phyloP scores from a whole-genome alignment of 163 green algal species.

The Scenedesmus sp. region DNA sequence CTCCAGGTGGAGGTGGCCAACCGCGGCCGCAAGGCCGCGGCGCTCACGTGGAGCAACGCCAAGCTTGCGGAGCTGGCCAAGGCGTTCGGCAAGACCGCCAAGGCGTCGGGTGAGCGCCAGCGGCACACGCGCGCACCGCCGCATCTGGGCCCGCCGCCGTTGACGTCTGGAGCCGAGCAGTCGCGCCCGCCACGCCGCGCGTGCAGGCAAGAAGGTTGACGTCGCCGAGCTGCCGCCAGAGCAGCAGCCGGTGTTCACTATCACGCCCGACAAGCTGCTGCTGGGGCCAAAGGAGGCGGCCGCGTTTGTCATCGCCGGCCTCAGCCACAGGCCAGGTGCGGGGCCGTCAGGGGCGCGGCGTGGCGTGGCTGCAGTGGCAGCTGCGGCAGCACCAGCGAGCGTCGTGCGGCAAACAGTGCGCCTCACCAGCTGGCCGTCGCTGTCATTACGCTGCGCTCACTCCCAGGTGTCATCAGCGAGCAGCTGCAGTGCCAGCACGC shows the following conservation, averaged over 20 bases:
- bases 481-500: slow-evolving; percentile 44
- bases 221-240: slow-evolving; percentile 52
- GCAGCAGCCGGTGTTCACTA: slow-evolving; percentile 65
- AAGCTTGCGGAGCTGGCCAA: slow-evolving; percentile 52
- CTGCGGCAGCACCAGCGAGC: neutral
- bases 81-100: slow-evolving; percentile 49
- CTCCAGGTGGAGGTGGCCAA: slow-evolving; percentile 71
- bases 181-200: no score
- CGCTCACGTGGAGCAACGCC: slow-evolving; percentile 54
- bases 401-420: no score
- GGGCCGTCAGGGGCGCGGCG: no score
- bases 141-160: no score
- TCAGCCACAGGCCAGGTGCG: slow-evolving; percentile 41
- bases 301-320: slow-evolving; percentile 62
- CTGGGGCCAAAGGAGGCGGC: slow-evolving; percentile 63
- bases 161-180: no score
- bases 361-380: no score
- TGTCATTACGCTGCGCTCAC: no score
- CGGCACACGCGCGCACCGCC: neutral
- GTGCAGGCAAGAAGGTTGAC: slow-evolving; percentile 64
- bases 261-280: slow-evolving; percentile 61
- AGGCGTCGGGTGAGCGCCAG: slow-evolving; percentile 11
- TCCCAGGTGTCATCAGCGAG: slow-evolving; percentile 43
- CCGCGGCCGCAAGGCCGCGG: slow-evolving; percentile 55
- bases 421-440: neutral